Evolutionary conservation across 2,329 filamentous ascomycete species (phyloP), one percentile per base, ranked within the genome.

Genomic region (Lasiodiplodia sp.): DNA sequence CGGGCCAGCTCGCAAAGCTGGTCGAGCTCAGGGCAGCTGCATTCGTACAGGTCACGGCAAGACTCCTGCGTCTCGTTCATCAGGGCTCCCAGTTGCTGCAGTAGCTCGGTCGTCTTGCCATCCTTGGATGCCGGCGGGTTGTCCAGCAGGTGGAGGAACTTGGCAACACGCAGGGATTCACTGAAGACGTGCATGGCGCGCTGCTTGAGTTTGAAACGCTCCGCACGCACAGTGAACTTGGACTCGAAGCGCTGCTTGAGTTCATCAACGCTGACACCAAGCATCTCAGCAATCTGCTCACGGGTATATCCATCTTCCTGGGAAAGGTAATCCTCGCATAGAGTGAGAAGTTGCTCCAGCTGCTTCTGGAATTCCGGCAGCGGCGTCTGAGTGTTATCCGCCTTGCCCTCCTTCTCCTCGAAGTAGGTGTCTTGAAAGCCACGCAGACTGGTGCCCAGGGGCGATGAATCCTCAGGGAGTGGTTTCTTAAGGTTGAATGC

Each of bases 11-110:
- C 79, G 79, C 95, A 98, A 47, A 99, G 87, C 70, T 92, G 86
- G 78, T 99, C 95, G n/a, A 98, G 87, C 80, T 98, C 94, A 0
- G 92, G 89, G 74, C 93, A 97, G 75, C 92, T 96, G 83, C 95
- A 98, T 75, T 97, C 93, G 81, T 96, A 99, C 4, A 92, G 80
- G 18, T 94, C 91, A 65, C 93, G 87, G 80, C 95, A 98, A 8
- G 92, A 96, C 52, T 88, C 88, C 78, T 99, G 96, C 0, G 94
- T 97, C 74, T 91, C 88, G 79, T 97, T 97, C 85, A 99, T 89
- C 14, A 98, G 84, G 53, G 87, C 88, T 34, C 96, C 96, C 0
- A 99, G 89, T 64, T 87, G 85, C 58, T 83, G 80, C 76, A 94
- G 90, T 76, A 91, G 90, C n/a, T 89, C 89, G 71, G 89, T 85